phyloP scores from a whole-genome alignment of 805 yeast genomes.

The Cyberlindnera xishuangbannaensis region DNA sequence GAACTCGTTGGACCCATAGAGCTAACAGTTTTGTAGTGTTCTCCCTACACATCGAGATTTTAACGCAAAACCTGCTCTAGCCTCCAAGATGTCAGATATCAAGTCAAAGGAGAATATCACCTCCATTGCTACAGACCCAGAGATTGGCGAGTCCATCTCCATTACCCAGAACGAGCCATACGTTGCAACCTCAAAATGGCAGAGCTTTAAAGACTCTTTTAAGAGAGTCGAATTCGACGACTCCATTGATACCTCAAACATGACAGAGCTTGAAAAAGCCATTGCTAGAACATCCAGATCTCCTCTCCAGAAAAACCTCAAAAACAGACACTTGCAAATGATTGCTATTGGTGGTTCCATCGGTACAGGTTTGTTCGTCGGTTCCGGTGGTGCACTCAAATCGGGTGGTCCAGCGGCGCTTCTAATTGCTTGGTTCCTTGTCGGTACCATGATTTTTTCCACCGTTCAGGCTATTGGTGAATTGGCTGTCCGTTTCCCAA shows the following conservation, averaged over 20 bases:
- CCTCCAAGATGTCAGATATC: slow-evolving; percentile 13
- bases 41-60: slow-evolving; percentile 1
- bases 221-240: slow-evolving; percentile 8
- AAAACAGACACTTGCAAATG: slow-evolving; percentile 39
- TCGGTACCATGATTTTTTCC: slow-evolving; percentile 47
- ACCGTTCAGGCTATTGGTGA: slow-evolving; percentile 54
- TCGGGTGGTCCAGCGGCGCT: slow-evolving; percentile 57
- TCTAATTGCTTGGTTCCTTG: slow-evolving; percentile 40
- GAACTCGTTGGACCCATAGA: background rate
- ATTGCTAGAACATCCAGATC: slow-evolving; percentile 27
- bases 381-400: slow-evolving; percentile 56
- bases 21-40: background rate
- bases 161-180: slow-evolving; percentile 8
- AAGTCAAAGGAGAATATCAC: slow-evolving; percentile 23
- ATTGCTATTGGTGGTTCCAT: slow-evolving; percentile 81
- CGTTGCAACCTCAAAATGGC: slow-evolving; percentile 13
- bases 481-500: slow-evolving; percentile 59
- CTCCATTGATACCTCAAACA: slow-evolving; percentile 11
- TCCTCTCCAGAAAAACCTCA: slow-evolving; percentile 32
- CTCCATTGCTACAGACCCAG: slow-evolving; percentile 19
- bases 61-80: too few species aligned
- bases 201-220: slow-evolving; percentile 18
- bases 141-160: slow-evolving; percentile 20
- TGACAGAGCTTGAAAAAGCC: slow-evolving; percentile 44
- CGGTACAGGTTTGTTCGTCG: slow-evolving; percentile 75